phyloP scores from a whole-genome alignment of 2,329 filamentous ascomycete genomes.

The Cladosporium austrohemisphaericum region DNA sequence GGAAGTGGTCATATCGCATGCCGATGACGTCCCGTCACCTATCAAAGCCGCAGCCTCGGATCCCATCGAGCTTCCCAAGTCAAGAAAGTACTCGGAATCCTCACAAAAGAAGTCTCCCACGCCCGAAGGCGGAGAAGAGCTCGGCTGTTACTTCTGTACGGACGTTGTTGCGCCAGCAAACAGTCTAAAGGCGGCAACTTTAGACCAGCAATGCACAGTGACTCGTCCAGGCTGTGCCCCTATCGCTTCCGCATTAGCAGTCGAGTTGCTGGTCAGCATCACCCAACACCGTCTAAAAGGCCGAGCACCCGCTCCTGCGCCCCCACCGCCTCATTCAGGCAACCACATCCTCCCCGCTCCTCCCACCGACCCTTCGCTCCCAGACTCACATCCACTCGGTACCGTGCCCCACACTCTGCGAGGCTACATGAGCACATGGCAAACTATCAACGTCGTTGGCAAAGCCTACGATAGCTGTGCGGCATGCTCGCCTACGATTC shows the following conservation, averaged over 20 bases:
- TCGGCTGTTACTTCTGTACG: conserved; percentile 98
- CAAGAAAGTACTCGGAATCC: conserved; percentile 23
- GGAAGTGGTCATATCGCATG: background rate
- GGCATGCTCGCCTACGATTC: conserved; percentile 68
- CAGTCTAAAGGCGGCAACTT: conserved; percentile 88
- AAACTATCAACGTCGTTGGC: conserved; percentile 69
- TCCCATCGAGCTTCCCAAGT: conserved; percentile 1
- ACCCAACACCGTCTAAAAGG: conserved; percentile 62
- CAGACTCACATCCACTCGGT: conserved; percentile 53
- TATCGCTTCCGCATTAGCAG: conserved; percentile 84
- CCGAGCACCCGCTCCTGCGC: conserved; percentile 36
- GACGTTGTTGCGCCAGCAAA: conserved; percentile 93
- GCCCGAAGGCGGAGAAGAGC: conserved; percentile 39
- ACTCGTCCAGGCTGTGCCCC: conserved; percentile 89
- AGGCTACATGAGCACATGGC: conserved; percentile 70
- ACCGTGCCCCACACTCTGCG: conserved; percentile 77
- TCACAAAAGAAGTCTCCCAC: conserved; percentile 46
- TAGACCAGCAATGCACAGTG: conserved; percentile 97
- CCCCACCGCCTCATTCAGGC: conserved; percentile 21
- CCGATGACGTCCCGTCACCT: background rate
- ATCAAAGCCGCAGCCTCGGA: conserved; percentile 3
- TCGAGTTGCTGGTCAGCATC: conserved; percentile 83
- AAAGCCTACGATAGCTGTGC: conserved; percentile 77
- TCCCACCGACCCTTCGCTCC: conserved; percentile 29
- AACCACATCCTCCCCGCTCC: conserved; percentile 30